phyloP scores from a whole-genome alignment of 306 rosid genomes.

The Gillenia trifoliata region DNA sequence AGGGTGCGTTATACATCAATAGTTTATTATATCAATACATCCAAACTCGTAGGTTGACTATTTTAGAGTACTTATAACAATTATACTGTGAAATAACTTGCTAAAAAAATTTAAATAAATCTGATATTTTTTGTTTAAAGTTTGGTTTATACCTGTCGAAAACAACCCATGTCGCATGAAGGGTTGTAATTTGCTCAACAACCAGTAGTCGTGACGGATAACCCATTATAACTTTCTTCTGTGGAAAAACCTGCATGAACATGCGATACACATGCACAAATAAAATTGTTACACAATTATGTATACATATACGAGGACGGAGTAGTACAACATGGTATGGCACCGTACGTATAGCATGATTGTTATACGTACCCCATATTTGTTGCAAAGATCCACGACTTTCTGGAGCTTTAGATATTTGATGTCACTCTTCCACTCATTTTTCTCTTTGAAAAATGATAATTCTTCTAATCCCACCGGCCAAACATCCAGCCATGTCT shows the following conservation, averaged over 20 bases:
- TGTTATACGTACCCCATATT: slow-evolving; percentile 34
- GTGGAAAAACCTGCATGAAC: slow-evolving; percentile 38
- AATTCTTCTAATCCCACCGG: slow-evolving; percentile 30
- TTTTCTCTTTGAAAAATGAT: slow-evolving; percentile 17
- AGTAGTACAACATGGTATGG: background rate
- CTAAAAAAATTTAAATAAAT: no score
- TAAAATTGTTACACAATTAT: no score
- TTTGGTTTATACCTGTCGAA: slow-evolving; percentile 35
- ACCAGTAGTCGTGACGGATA: slow-evolving; percentile 34
- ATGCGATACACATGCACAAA: background rate
- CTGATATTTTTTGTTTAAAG: no score
- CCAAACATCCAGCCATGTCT: slow-evolving; percentile 49
- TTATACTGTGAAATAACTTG: no score
- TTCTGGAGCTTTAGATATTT: slow-evolving; percentile 43
- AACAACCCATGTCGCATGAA: slow-evolving; percentile 47
- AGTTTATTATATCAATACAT: background rate
- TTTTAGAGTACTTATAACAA: no score
- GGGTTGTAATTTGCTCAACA: slow-evolving; percentile 31
- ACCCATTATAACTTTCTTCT: slow-evolving; percentile 55
- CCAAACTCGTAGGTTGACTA: background rate
- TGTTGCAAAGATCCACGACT: slow-evolving; percentile 37
- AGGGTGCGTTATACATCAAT: background rate
- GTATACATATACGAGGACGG: background rate
- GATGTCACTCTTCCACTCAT: slow-evolving; percentile 23
- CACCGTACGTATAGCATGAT: background rate